Conservation (phyloP, 2,329 filamentous ascomycete genomes). For the Sarocladiaceae sp. region DNA sequence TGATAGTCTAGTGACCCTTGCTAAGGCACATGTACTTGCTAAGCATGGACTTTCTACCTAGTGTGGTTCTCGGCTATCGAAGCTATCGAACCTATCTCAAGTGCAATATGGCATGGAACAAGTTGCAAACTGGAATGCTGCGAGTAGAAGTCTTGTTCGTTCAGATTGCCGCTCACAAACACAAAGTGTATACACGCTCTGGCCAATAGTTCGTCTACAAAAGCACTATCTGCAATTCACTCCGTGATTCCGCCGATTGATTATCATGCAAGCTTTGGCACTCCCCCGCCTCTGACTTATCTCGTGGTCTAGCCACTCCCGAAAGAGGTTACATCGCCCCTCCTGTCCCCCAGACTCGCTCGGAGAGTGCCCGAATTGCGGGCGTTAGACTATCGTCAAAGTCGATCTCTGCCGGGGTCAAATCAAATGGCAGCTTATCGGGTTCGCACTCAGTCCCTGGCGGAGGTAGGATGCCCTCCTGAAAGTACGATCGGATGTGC, state of each 20-base stretch:
- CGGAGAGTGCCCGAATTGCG: slow-evolving; percentile 2
- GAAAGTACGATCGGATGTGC: slow-evolving; percentile 38
- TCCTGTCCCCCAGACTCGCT: not conserved
- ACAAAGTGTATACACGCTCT: no score
- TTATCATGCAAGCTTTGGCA: not conserved
- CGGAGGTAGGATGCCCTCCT: slow-evolving; percentile 37
- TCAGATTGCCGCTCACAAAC: no score
- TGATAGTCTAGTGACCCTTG: no score
- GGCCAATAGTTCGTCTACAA: no score
- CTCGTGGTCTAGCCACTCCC: not conserved
- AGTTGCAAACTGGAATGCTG: not conserved
- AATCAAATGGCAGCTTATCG: not conserved
- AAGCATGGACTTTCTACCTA: no score
- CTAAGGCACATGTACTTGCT: no score
- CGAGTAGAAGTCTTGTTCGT: no score
- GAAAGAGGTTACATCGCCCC: not conserved
- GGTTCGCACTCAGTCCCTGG: slow-evolving; percentile 37
- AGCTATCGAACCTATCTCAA: no score
- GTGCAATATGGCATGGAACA: no score
- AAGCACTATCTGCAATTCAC: not conserved
- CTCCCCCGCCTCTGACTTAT: not conserved
- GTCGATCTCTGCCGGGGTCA: not conserved
- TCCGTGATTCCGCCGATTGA: not conserved
- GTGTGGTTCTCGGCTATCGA: no score
- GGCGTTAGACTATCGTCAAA: slow-evolving; percentile 1